A percentile compares a stretch with the other conserved stretches of the same genome.
Evolutionary conservation across 2,329 filamentous ascomycete species (phyloP).

Genomic region (Stemphylium lycopersici): DNA sequence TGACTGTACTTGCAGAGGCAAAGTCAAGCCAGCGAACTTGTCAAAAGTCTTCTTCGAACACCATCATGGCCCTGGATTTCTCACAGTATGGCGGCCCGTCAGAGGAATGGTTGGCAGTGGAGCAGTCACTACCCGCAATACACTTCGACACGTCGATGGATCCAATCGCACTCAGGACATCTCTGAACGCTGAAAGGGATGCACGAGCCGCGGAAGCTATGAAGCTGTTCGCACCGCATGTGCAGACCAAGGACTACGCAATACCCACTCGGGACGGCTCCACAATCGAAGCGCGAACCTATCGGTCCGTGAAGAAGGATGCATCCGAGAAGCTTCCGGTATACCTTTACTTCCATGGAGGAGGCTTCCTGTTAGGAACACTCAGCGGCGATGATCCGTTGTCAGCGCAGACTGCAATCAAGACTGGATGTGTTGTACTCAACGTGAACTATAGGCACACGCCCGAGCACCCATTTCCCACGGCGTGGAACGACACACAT

Average conservation of each 20-base stretch:
- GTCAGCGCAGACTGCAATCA: slow-evolving; percentile 57
- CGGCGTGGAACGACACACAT: slow-evolving; percentile 59
- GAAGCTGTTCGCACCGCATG: slow-evolving; percentile 28
- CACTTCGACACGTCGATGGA: slow-evolving; percentile 30
- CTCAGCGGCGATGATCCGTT: slow-evolving; percentile 60
- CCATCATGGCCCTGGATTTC: slow-evolving; percentile 5
- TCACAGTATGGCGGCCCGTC: slow-evolving; percentile 21
- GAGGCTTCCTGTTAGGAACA: slow-evolving; percentile 63
- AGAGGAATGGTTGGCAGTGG: slow-evolving; percentile 42
- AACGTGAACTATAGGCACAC: slow-evolving; percentile 67
- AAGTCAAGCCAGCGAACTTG: too few relatives aligned
- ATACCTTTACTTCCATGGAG: slow-evolving; percentile 59
- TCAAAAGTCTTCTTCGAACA: background rate
- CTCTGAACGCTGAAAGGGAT: slow-evolving; percentile 33
- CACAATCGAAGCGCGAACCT: slow-evolving; percentile 55
- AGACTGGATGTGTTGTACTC: slow-evolving; percentile 54
- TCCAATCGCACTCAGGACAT: slow-evolving; percentile 18
- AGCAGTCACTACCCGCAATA: slow-evolving; percentile 33
- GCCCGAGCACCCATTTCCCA: slow-evolving; percentile 60
- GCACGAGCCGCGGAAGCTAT: slow-evolving; percentile 25
- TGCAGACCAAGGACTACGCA: slow-evolving; percentile 26
- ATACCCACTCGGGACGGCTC: slow-evolving; percentile 56
- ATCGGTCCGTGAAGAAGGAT: slow-evolving; percentile 49
- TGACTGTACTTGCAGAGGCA: too few relatives aligned
- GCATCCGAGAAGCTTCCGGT: slow-evolving; percentile 53